Conservation (phyloP, 305 asterid genomes). For the Solanum aculeatissimum region DNA sequence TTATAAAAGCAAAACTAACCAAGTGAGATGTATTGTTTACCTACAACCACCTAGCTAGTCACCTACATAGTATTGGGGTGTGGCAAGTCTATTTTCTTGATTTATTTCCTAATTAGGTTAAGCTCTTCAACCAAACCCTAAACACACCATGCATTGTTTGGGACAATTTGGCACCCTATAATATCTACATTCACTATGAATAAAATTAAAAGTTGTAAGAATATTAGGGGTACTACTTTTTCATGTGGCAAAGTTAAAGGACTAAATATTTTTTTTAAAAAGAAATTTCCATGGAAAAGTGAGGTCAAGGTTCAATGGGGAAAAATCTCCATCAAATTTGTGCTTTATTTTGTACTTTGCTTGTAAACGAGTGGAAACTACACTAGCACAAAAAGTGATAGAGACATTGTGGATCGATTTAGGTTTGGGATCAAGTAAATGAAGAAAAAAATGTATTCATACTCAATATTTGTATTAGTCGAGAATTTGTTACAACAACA, state of each 20-base stretch:
- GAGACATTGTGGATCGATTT: neutral
- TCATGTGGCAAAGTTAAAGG: neutral
- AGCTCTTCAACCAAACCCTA: constrained; percentile 5
- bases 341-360: constrained; percentile 1
- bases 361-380: neutral
- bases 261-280: neutral
- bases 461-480: neutral
- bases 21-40: neutral
- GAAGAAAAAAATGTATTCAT: fast-evolving
- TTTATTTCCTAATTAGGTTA: constrained; percentile 4
- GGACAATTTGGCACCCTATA: neutral
- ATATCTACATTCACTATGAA: neutral
- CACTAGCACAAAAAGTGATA: neutral
- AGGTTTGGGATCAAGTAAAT: neutral
- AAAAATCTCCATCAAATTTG: neutral
- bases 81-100: neutral
- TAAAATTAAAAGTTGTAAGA: neutral
- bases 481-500: neutral
- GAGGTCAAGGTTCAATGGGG: neutral
- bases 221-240: neutral
- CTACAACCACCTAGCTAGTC: neutral
- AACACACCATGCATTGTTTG: neutral
- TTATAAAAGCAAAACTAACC: neutral
- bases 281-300: neutral
- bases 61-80: neutral